Evolutionary conservation across 441 rosid species (phyloP).

Genomic region (Macaranga tanarius): DNA sequence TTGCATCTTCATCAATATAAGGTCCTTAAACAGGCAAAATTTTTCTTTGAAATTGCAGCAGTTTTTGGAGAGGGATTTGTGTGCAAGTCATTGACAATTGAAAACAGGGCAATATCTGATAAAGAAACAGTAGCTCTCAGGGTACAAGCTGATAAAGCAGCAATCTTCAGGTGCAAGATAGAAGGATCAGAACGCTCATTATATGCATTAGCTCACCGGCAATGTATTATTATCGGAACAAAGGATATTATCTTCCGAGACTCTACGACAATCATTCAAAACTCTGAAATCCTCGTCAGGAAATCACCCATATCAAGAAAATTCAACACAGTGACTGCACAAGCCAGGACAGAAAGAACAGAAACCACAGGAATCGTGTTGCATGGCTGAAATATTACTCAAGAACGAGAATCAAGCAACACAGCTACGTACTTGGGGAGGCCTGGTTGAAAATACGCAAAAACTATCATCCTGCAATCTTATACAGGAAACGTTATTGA

Average conservation of each 20-base stretch:
- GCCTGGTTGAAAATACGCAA: slow-evolving; percentile 7
- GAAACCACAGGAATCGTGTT: slow-evolving; percentile 19
- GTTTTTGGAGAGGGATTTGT: slow-evolving; percentile 25
- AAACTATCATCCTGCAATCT: slow-evolving; percentile 4
- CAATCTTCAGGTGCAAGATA: slow-evolving; percentile 14
- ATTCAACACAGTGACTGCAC: slow-evolving; percentile 5
- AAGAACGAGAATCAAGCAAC: background rate
- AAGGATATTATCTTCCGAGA: slow-evolving; percentile 16
- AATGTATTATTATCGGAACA: slow-evolving; percentile 13
- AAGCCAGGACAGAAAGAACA: slow-evolving; percentile 14
- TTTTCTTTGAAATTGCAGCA: background rate
- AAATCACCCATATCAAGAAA: background rate
- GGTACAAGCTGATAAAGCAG: slow-evolving; percentile 21
- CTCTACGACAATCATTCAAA: slow-evolving; percentile 15
- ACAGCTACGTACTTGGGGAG: slow-evolving; percentile 3
- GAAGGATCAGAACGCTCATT: slow-evolving; percentile 10
- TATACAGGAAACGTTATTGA: slow-evolving; percentile 13
- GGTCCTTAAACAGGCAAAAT: background rate
- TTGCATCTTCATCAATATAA: too few relatives aligned
- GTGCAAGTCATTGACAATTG: slow-evolving; percentile 15
- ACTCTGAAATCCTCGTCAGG: slow-evolving; percentile 1
- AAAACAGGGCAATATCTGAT: slow-evolving; percentile 14
- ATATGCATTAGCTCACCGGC: slow-evolving; percentile 16
- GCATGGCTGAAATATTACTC: slow-evolving; percentile 10
- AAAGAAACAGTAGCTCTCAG: slow-evolving; percentile 20